Base-by-base conservation (phyloP, 2,329 filamentous ascomycete genomes). In the Sclerotinia glacialis region DNA sequence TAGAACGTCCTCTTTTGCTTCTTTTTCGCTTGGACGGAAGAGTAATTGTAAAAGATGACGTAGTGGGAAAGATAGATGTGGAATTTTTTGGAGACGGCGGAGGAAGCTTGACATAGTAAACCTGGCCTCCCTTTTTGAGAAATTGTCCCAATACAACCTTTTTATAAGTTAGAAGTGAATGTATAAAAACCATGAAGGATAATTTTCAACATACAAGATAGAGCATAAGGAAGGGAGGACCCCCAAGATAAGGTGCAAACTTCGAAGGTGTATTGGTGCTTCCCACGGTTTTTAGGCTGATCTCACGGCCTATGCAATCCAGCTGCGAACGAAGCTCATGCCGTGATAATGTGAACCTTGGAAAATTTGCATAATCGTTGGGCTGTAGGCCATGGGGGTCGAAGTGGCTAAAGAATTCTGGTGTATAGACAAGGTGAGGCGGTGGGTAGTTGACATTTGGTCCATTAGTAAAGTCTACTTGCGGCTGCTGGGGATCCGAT, bases 141-240 rank as follows among this genome's bases (percentile, higher is more conserved):
- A 37, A 61, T 14, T 26, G 18, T 5, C 44, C 58, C 12, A 61
- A 26, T 37, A 50, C 14, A 37, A 16, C 11, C 58, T 61, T 61
- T n/a, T 26, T 21, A n/a, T n/a, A 37, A 2, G 23, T 61, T 21
- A 61, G 58, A 14, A 37, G 21, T 12, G 2, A 16, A 14, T 4
- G 8, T 5, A 21, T 0, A 14, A 2, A 11, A 5, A 9, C 9
- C 2, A 3, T 6, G 2, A 16, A 47, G 18, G 18, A 5, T 8
- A 26, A 11, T 23, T 23, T 3, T n/a, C 21, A 40, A 61, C 44
- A 26, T 49, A 61, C 58, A 21, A 61, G 31, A 37, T 61, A 61
- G 14, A 61, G 21, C 21, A 18, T 40, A 21, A 61, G 18, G 21
- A 5, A 16, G 9, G 21, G 5, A 16, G n/a, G 7, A 9, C 26